Conservation (phyloP, 345 rosid species). For the Gossypium anomalum region DNA sequence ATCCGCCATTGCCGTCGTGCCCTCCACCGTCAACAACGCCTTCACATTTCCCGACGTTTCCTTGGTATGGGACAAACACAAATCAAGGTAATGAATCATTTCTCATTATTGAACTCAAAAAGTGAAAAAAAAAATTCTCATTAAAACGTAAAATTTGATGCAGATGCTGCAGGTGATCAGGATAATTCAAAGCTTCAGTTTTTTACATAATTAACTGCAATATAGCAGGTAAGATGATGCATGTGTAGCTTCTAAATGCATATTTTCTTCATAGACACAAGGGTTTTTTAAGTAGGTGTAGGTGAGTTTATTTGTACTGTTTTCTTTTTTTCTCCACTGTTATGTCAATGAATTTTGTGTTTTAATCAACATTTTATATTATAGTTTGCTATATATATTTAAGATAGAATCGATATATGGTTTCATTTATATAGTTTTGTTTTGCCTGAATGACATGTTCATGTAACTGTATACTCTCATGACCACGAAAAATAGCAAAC, state of each 20-base stretch:
- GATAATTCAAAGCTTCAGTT: no score
- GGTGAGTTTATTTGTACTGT: neutral
- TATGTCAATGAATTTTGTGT: neutral
- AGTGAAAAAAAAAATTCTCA: slow-evolving; percentile 6
- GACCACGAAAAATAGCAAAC: neutral
- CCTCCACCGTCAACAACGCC: slow-evolving; percentile 52
- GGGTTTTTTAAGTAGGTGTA: neutral
- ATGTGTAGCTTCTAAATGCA: neutral
- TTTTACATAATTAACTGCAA: neutral
- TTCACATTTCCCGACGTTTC: slow-evolving; percentile 51
- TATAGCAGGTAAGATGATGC: neutral
- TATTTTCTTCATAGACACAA: neutral
- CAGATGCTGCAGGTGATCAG: neutral
- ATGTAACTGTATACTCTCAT: neutral
- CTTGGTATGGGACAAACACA: slow-evolving; percentile 37
- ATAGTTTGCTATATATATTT: neutral
- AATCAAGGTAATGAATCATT: slow-evolving; percentile 23
- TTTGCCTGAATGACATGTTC: neutral
- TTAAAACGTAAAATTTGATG: neutral
- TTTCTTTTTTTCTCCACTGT: neutral
- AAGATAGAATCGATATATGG: no score
- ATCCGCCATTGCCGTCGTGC: slow-evolving; percentile 29
- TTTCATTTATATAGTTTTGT: no score
- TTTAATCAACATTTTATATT: neutral
- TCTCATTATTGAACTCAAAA: slow-evolving; percentile 37